Percentiles rank a stretch among this genome's conserved stretches.
These are phyloP conservation scores for Ophiostoma fasciatum DNA, from an alignment of 2,329 filamentous ascomycete genomes.

Conservation along the genomic window DNA sequence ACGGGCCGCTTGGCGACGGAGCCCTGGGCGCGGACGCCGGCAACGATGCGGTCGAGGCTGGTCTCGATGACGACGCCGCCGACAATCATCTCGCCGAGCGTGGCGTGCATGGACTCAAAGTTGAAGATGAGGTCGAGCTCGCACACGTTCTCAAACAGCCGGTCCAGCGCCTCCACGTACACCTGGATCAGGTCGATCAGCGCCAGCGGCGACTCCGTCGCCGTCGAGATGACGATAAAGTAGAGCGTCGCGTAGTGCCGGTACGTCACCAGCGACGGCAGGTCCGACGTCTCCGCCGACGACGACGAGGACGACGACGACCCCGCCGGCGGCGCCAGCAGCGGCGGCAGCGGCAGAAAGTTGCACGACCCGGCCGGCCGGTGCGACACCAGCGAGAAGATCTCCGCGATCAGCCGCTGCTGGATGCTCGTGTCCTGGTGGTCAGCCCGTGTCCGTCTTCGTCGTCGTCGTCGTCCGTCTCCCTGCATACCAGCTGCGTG, in stretches of 20 bases:
- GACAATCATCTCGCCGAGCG: slow-evolving; percentile 85
- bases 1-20: slow-evolving; percentile 66
- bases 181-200: slow-evolving; percentile 96
- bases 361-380: slow-evolving; percentile 89
- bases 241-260: slow-evolving; percentile 96
- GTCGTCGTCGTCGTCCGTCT: too few species aligned
- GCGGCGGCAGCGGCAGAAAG: slow-evolving; percentile 69
- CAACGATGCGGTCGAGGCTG: slow-evolving; percentile 72
- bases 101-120: slow-evolving; percentile 89
- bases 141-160: slow-evolving; percentile 96
- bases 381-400: slow-evolving; percentile 89
- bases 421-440: slow-evolving; percentile 90
- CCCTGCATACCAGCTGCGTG: slow-evolving; percentile 79
- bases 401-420: slow-evolving; percentile 91
- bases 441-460: too few species aligned
- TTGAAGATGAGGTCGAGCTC: slow-evolving; percentile 98
- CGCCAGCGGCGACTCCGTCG: slow-evolving; percentile 87
- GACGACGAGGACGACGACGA: slow-evolving; percentile 42
- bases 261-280: slow-evolving; percentile 91
- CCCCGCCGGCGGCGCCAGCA: slow-evolving; percentile 48
- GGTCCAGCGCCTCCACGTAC: slow-evolving; percentile 89
- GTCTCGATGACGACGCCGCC: slow-evolving; percentile 93
- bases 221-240: slow-evolving; percentile 95
- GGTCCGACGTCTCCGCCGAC: slow-evolving; percentile 57
- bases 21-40: slow-evolving; percentile 65